Evolutionary conservation across 805 yeast genomes (phyloP), one percentile per base, ranked within the genome.

Genomic region (Pichia cabralensis): DNA sequence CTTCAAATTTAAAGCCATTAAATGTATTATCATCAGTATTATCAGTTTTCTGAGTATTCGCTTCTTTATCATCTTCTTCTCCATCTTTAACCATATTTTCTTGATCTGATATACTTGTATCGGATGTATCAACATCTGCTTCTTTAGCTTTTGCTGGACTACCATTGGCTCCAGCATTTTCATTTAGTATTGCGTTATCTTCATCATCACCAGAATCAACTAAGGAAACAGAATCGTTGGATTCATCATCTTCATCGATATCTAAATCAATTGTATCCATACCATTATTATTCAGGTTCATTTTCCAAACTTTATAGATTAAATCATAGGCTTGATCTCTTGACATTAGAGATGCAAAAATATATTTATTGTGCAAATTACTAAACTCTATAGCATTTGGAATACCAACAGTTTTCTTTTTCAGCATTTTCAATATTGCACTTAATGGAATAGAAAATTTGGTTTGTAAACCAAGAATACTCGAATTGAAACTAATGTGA

Each of bases 341-440:
- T 4, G 75, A 61, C 19, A 76, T 59, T 40, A 80, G 72, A 1
- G 80, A 69, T 0, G 84, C 84, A 61, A 80, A 80, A 0, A 67
- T 64, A 49, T 71, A 74, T 45, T 68, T 72, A 18, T 69, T 71
- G 46, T 78, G 81, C 31, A 76, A 55, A 1, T 86, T 79, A 36
- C 71, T 67, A 16, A 80, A 66, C 28, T 68, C 65, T 41, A 80
- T 68, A 1, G 81, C 84, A 48, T 79, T 80, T 6, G 85, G 85
- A 40, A 80, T 76, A 12, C 80, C 60, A 0, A 74, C 76, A 0
- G 85, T 78, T 12, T 71, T 65, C 50, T 67, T 72, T 52, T 78
- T 79, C 41, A 75, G 80, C 15, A 80, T 64, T 42, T 71, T 74
- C 21, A 76, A 65, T 16, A 80, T 72, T 44, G 79, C 82, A 35